Base-by-base conservation (phyloP, 2,329 filamentous ascomycete species). In the Zasmidium angulare region DNA sequence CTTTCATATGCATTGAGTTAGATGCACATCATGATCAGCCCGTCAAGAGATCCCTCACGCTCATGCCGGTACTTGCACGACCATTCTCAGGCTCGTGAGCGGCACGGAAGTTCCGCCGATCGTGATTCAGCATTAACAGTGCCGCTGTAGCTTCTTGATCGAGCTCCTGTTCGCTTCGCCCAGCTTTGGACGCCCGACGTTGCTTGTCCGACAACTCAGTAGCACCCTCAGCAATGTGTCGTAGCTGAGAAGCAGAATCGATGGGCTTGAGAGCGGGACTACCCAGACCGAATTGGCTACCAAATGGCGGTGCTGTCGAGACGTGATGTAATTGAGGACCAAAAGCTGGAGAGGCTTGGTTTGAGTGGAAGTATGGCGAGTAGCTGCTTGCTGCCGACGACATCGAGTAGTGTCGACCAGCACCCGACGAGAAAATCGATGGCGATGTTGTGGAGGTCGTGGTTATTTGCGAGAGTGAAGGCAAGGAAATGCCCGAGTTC, bases 51-150 rank as follows among this genome's bases (percentile, higher is more conserved):
- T 81, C 79, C 58, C 72, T 74, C 7, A 81, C 79, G 59, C 78
- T 81, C 77, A 81, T 79, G 43, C 63, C 68, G 40, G 29, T 65
- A 52, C 58, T 66, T 43, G 49, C 53, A 29, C 56, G 54, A 26
- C 55, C 58, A 46, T 23, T 24, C 31, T 57, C 58, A 10, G 60
- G 55, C 61, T 65, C 61, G 12, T 58, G 58, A 23, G 63, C 56
- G 53, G 57, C 66, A 60, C 65, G 70, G 77, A 78, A 79, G 56
- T 70, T 76, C 36, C 90, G 82, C 12, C 90, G 84, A 72, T 95
- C 91, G 55, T 82, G 86, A 66, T 93, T 96, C 60, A 97, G 79
- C 92, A 96, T 96, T 72, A 96, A 76, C 66, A 96, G 74, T 2
- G 92, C 93, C 12, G 91, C 88, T 7, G 91, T 95, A 1, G 91